Evolutionary conservation across 768 basidiomycete genomes (phyloP).

Genomic region (Boletus pseudopeckii): DNA sequence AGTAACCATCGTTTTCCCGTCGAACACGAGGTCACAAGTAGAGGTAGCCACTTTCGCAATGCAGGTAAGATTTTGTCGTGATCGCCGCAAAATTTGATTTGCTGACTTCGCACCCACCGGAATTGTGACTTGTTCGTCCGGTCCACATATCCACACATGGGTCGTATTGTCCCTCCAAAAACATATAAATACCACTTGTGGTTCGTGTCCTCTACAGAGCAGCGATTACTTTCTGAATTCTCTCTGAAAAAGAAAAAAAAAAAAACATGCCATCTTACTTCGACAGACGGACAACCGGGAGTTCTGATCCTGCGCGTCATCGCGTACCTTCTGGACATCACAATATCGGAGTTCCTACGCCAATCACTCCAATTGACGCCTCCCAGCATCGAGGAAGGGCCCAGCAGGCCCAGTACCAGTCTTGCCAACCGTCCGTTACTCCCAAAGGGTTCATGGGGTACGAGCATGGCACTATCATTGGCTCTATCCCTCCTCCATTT

Average conservation of each 20-base stretch:
- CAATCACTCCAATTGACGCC: neutral
- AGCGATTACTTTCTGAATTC: neutral
- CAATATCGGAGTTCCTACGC: neutral
- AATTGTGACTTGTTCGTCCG: neutral
- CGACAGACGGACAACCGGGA: neutral
- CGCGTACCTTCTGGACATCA: neutral
- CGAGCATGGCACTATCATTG: neutral
- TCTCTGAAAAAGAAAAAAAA: neutral
- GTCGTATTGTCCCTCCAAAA: neutral
- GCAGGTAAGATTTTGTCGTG: neutral
- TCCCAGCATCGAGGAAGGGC: neutral
- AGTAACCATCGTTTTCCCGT: neutral
- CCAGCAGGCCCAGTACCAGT: neutral
- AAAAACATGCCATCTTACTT: slow-evolving; percentile 7
- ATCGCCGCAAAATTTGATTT: neutral
- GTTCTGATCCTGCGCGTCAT: neutral
- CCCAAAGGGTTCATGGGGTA: neutral
- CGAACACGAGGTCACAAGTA: neutral
- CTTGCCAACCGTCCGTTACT: neutral
- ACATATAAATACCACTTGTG: neutral
- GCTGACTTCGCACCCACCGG: neutral
- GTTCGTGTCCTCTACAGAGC: neutral
- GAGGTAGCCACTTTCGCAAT: neutral
- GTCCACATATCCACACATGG: neutral
- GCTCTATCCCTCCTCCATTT: slow-evolving; percentile 1